A percentile compares a stretch with the other conserved stretches of the same genome.
Evolutionary conservation across 352 stramenopile species (phyloP).

Genomic region (Albugo laibachii): DNA sequence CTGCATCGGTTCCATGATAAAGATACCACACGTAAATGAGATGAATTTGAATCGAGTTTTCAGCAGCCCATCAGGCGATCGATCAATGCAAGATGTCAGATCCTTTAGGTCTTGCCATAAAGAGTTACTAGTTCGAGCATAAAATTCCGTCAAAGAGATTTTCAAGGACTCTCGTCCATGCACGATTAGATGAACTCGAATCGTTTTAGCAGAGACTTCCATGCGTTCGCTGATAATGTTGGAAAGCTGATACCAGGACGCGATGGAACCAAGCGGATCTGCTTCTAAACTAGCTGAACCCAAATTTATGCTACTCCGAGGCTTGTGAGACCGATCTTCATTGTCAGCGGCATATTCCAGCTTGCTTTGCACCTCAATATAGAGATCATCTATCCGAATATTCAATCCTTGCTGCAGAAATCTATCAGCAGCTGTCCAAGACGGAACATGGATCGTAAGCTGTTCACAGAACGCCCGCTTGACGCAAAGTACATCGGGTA

Average conservation of each 20-base stretch:
- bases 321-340: slow-evolving; percentile 16
- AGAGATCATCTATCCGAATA: slow-evolving; percentile 23
- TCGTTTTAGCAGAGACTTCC: slow-evolving; percentile 24
- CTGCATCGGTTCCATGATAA: too few relatives aligned
- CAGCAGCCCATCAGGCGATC: slow-evolving; percentile 33
- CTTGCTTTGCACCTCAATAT: slow-evolving; percentile 16
- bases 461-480: slow-evolving; percentile 29
- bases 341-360: slow-evolving; percentile 20
- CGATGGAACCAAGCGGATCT: slow-evolving; percentile 37
- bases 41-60: slow-evolving; percentile 45
- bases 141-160: slow-evolving; percentile 18
- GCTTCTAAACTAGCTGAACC: slow-evolving; percentile 20
- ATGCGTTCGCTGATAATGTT: slow-evolving; percentile 28
- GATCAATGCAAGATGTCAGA: slow-evolving; percentile 26
- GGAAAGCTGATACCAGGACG: slow-evolving; percentile 32
- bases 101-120: slow-evolving; percentile 48
- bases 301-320: slow-evolving; percentile 13
- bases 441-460: slow-evolving; percentile 31
- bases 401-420: slow-evolving; percentile 29
- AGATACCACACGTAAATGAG: slow-evolving; percentile 24
- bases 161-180: slow-evolving; percentile 14
- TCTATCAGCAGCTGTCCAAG: slow-evolving; percentile 27
- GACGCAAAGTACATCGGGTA: slow-evolving; percentile 26
- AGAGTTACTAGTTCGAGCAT: slow-evolving; percentile 36
- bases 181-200: slow-evolving; percentile 31